Conservation (phyloP, 1,139 yeast species). For the Yamadazyma blattariae region DNA sequence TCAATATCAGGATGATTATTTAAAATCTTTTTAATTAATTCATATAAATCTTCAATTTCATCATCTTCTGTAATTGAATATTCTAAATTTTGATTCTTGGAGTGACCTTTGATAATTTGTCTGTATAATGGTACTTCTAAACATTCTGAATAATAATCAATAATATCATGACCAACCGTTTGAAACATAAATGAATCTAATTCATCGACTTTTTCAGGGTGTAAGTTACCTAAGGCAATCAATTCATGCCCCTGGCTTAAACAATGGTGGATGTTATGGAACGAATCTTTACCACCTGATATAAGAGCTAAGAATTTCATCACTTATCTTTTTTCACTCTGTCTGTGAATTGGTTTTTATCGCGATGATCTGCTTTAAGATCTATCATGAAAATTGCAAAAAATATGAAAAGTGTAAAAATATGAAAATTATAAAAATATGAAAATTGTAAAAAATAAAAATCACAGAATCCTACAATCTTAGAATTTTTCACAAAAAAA, state of each 20-base stretch:
- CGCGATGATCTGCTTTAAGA: too few species aligned
- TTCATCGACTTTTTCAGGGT: slow-evolving; percentile 64
- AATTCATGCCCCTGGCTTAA: slow-evolving; percentile 78
- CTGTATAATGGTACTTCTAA: slow-evolving; percentile 79
- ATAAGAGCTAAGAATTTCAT: slow-evolving; percentile 93
- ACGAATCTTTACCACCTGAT: slow-evolving; percentile 96
- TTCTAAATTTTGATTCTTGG: slow-evolving; percentile 66
- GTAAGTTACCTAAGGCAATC: slow-evolving; percentile 78
- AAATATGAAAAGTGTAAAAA: too few species aligned
- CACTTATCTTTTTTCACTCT: too few species aligned
- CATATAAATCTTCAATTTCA: slow-evolving; percentile 80
- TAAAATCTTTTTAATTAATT: slow-evolving; percentile 47
- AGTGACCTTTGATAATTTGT: slow-evolving; percentile 59
- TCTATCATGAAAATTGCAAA: too few species aligned
- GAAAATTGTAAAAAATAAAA: too few species aligned
- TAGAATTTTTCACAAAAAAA: too few species aligned
- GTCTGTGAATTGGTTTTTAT: too few species aligned
- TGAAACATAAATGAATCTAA: slow-evolving; percentile 96
- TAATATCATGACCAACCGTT: slow-evolving; percentile 91
- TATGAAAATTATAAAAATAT: too few species aligned
- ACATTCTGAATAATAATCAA: slow-evolving; percentile 64
- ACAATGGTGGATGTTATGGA: slow-evolving; percentile 85
- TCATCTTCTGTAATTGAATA: slow-evolving; percentile 65
- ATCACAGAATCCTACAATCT: too few species aligned
- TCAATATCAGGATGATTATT: slow-evolving; percentile 65